These are phyloP conservation scores for Cucurbitaria berberidis DNA, from an alignment of 2,329 filamentous ascomycete genomes.

Conservation along the genomic window DNA sequence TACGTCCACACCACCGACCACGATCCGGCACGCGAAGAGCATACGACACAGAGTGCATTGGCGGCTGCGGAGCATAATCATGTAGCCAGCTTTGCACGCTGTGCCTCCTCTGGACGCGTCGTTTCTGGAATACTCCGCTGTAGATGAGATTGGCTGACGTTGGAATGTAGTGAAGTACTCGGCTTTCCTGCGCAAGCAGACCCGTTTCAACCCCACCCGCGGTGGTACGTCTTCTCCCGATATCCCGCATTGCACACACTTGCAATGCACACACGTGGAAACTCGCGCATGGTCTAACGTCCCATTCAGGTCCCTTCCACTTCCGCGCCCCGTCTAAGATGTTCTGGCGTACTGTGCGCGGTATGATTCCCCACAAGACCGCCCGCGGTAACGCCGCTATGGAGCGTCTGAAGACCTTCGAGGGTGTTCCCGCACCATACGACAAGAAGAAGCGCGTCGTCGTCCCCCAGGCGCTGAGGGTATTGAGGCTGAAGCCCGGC, in stretches of 20 bases:
- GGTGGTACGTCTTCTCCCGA: slow-evolving; percentile 73
- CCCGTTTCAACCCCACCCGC: slow-evolving; percentile 98
- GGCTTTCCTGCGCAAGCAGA: slow-evolving; percentile 99
- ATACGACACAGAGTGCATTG: slow-evolving; percentile 19
- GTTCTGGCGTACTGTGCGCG: slow-evolving; percentile 99
- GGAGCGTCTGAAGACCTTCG: slow-evolving; percentile 99
- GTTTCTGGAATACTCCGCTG: slow-evolving; percentile 1
- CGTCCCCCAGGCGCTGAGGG: slow-evolving; percentile 95
- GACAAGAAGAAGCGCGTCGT: slow-evolving; percentile 99
- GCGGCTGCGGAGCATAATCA: background rate
- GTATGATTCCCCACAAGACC: slow-evolving; percentile 99
- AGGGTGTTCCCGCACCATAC: slow-evolving; percentile 98
- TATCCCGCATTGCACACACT: background rate
- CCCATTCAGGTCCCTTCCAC: slow-evolving; percentile 87
- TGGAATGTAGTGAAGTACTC: slow-evolving; percentile 93
- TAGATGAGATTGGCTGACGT: slow-evolving; percentile 36
- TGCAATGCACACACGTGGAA: background rate
- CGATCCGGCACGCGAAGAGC: slow-evolving; percentile 19
- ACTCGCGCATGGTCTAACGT: slow-evolving; percentile 16
- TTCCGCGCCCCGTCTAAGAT: slow-evolving; percentile 99
- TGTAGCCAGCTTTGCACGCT: slow-evolving; percentile 3
- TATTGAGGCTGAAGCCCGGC: slow-evolving; percentile 96
- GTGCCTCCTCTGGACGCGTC: slow-evolving; percentile 17
- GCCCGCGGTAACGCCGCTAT: slow-evolving; percentile 94
- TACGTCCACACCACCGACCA: slow-evolving; percentile 66